phyloP scores from a whole-genome alignment of 257 asterid species.

The Cynanchum wilfordii region DNA sequence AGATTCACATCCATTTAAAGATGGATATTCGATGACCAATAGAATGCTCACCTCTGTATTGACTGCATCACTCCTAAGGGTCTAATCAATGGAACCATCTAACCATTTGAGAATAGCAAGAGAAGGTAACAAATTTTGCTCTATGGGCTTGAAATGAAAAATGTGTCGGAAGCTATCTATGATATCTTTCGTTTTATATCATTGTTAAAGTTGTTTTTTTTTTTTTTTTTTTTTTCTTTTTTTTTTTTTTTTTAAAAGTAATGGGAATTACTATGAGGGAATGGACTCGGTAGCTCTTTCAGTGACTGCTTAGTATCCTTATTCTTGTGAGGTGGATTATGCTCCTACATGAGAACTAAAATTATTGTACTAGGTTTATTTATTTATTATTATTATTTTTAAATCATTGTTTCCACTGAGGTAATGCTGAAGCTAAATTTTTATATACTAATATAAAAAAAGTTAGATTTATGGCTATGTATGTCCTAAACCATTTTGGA shows the following conservation, averaged over 20 bases:
- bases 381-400: too few relatives aligned
- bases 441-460: background rate
- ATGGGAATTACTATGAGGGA: background rate
- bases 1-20: background rate
- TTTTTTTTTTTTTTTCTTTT: background rate
- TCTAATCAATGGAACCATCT: too few relatives aligned
- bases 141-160: too few relatives aligned
- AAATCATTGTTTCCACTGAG: background rate
- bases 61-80: too few relatives aligned
- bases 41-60: too few relatives aligned
- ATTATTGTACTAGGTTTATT: background rate
- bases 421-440: background rate
- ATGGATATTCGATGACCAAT: too few relatives aligned
- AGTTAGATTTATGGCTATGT: background rate
- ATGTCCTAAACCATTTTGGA: background rate
- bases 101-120: too few relatives aligned
- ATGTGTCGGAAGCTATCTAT: too few relatives aligned
- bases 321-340: background rate
- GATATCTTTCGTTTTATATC: background rate
- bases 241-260: too few relatives aligned
- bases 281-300: background rate
- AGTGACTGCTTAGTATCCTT: too few relatives aligned
- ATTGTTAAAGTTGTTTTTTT: background rate
- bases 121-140: background rate
- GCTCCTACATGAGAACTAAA: background rate